Percentiles rank a stretch among this genome's conserved stretches.
Conservation (phyloP, 495 filamentous ascomycete species). For the Durotheca rogersii region DNA sequence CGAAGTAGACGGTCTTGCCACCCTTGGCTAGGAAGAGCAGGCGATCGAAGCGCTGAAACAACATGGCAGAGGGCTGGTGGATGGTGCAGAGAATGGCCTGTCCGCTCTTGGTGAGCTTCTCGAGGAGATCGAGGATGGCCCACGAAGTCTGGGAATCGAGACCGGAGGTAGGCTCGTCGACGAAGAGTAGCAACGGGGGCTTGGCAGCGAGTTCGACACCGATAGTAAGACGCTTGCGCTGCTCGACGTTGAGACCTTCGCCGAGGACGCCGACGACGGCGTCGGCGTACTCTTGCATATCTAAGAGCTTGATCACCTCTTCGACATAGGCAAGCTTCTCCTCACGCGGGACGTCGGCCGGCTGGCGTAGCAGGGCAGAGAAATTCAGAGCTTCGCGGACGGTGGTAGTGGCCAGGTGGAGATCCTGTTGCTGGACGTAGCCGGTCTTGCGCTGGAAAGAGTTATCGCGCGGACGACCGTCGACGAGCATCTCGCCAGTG, state of each 20-base stretch:
- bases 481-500: conserved; percentile 80
- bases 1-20: conserved; percentile 87
- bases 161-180: conserved; percentile 87
- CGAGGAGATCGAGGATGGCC: conserved; percentile 75
- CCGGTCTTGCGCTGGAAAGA: conserved; percentile 93
- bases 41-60: conserved; percentile 89
- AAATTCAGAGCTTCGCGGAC: conserved; percentile 85
- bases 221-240: conserved; percentile 85
- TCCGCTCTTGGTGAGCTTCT: conserved; percentile 78
- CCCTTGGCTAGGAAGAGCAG: conserved; percentile 80
- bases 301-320: conserved; percentile 84
- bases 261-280: conserved; percentile 85
- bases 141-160: conserved; percentile 85
- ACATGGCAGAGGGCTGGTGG: conserved; percentile 86
- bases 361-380: conserved; percentile 81
- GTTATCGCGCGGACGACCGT: conserved; percentile 69
- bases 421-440: conserved; percentile 94
- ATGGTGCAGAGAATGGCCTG: conserved; percentile 91
- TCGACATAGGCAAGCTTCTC: conserved; percentile 89
- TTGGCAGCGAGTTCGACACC: conserved; percentile 91
- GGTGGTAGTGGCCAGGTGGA: conserved; percentile 82
- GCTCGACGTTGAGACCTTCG: conserved; percentile 91
- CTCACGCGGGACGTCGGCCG: conserved; percentile 60
- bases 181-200: conserved; percentile 83
- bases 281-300: conserved; percentile 86